phyloP scores from a whole-genome alignment of 495 filamentous ascomycete species.

The Penicillium taxi region DNA sequence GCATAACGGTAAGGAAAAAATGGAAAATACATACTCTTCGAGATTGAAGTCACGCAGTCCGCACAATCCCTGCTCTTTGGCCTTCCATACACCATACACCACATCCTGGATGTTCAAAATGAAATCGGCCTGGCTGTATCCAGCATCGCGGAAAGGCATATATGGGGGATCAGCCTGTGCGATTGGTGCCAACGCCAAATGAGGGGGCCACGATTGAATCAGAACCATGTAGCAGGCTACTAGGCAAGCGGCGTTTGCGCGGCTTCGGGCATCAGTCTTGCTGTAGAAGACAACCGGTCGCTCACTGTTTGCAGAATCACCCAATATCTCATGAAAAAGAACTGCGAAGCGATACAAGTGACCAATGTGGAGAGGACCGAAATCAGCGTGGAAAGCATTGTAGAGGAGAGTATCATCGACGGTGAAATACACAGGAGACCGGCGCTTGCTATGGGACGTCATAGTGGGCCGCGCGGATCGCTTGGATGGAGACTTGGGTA shows the following conservation, averaged over 20 bases:
- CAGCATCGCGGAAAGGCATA: constrained; percentile 98
- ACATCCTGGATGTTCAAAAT: constrained; percentile 91
- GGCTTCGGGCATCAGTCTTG: constrained; percentile 80
- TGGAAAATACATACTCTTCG: constrained; percentile 67
- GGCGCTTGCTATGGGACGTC: constrained; percentile 41
- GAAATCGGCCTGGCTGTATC: constrained; percentile 97
- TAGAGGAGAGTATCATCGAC: constrained; percentile 89
- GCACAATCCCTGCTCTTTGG: constrained; percentile 87
- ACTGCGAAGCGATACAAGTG: constrained; percentile 95
- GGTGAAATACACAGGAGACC: constrained; percentile 84
- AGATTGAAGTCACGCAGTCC: constrained; percentile 83
- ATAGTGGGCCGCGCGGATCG: constrained; percentile 56
- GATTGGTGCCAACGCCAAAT: constrained; percentile 92
- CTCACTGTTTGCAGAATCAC: constrained; percentile 73
- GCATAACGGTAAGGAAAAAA: background rate
- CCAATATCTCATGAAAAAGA: constrained; percentile 88
- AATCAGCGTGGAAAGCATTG: constrained; percentile 98
- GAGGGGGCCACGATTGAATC: constrained; percentile 96
- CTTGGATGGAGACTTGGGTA: constrained; percentile 63
- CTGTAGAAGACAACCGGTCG: constrained; percentile 92
- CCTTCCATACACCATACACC: constrained; percentile 97
- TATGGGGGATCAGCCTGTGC: constrained; percentile 91
- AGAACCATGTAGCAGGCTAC: constrained; percentile 98
- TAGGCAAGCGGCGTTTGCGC: constrained; percentile 94
- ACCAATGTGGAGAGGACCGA: constrained; percentile 93